Conservation (phyloP, 768 basidiomycete species). For the Tylopilus plumbeoviolaceoides region DNA sequence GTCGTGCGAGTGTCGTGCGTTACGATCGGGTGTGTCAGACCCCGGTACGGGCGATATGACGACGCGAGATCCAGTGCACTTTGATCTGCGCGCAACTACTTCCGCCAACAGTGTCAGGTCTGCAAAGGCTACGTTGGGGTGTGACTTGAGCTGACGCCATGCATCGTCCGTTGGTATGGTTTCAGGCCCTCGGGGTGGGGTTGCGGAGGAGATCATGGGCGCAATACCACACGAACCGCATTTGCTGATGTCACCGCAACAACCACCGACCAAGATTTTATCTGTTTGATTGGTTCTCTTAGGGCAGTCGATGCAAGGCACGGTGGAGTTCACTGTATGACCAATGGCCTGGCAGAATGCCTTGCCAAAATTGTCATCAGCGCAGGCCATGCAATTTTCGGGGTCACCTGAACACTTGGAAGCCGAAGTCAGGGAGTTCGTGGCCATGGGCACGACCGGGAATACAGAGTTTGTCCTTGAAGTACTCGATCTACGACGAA, state of each 20-base stretch:
- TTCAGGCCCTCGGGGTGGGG: conserved; percentile 31
- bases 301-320: conserved; percentile 57
- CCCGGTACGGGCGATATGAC: conserved; percentile 53
- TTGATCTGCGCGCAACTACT: conserved; percentile 80
- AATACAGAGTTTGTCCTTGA: conserved; percentile 49
- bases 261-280: conserved; percentile 29
- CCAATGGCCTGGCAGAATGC: conserved; percentile 81
- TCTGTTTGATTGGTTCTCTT: conserved; percentile 28
- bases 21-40: conserved; percentile 46
- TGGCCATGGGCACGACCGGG: conserved; percentile 38
- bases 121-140: conserved; percentile 84
- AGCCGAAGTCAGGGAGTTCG: conserved; percentile 27
- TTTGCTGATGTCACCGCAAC: conserved; percentile 35
- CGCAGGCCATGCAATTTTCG: conserved; percentile 79
- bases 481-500: conserved; percentile 52
- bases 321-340: conserved; percentile 49
- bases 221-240: conserved; percentile 32
- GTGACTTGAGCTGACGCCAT: conserved; percentile 80
- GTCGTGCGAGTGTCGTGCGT: conserved; percentile 9
- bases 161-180: conserved; percentile 78
- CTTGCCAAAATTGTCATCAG: conserved; percentile 80
- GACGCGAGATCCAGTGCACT: conserved; percentile 68
- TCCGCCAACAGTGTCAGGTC: conserved; percentile 83
- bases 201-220: conserved; percentile 25
- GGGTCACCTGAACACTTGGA: conserved; percentile 80